These are phyloP conservation scores for Podospora anserina DNA, from an alignment of 495 filamentous ascomycete genomes.

Conservation along the genomic window DNA sequence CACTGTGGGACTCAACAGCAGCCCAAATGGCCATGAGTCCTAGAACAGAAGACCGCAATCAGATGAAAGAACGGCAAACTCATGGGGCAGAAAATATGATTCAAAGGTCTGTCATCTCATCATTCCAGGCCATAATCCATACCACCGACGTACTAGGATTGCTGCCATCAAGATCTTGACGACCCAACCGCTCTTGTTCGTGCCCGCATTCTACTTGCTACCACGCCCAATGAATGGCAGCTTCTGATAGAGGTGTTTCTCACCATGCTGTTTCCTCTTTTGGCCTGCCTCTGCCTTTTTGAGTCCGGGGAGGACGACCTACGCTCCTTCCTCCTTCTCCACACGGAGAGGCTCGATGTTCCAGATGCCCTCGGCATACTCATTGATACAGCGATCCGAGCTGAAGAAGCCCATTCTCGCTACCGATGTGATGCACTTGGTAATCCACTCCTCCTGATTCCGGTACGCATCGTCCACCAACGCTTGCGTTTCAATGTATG, in stretches of 20 bases:
- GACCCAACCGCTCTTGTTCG: too few species aligned
- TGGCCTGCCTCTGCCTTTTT: not conserved
- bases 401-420: constrained; percentile 95
- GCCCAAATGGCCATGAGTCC: not conserved
- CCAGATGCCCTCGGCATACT: constrained; percentile 98
- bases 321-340: constrained; percentile 18
- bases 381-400: constrained; percentile 92
- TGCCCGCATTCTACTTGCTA: not conserved
- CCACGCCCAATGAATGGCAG: not conserved
- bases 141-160: not conserved
- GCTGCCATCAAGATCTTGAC: too few species aligned
- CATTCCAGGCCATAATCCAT: not conserved
- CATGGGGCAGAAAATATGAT: not conserved
- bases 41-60: not conserved
- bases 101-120: not conserved
- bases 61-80: not conserved
- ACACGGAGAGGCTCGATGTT: constrained; percentile 75
- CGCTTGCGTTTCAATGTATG: constrained; percentile 83
- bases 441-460: constrained; percentile 87
- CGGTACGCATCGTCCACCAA: constrained; percentile 87
- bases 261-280: not conserved
- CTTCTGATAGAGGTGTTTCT: constrained; percentile 1
- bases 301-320: not conserved
- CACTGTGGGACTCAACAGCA: not conserved
- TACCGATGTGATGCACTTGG: constrained; percentile 83